A percentile compares a stretch with the other conserved stretches of the same genome.
phyloP scores from a whole-genome alignment of 805 yeast species.

The Kluyveromyces lactis region DNA sequence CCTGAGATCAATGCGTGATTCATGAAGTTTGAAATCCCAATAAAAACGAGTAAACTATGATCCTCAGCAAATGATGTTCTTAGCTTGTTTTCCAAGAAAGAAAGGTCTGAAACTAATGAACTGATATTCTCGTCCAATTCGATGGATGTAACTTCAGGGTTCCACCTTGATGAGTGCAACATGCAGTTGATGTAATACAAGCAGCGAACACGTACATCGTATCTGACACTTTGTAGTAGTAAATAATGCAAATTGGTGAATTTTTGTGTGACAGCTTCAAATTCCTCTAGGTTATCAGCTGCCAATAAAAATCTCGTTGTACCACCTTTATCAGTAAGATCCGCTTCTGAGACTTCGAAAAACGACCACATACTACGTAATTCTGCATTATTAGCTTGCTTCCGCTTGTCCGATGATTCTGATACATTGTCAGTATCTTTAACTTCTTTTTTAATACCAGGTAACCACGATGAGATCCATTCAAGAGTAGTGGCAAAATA shows the following conservation, averaged over 20 bases:
- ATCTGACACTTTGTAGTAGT: slow-evolving; percentile 20
- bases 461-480: slow-evolving; percentile 57
- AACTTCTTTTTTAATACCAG: slow-evolving; percentile 39
- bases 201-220: slow-evolving; percentile 24
- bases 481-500: slow-evolving; percentile 45
- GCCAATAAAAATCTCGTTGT: slow-evolving; percentile 17
- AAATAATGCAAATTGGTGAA: slow-evolving; percentile 14
- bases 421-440: slow-evolving; percentile 6
- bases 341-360: slow-evolving; percentile 28
- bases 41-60: slow-evolving; percentile 16
- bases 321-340: slow-evolving; percentile 10
- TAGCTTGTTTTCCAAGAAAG: slow-evolving; percentile 22
- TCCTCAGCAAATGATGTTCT: slow-evolving; percentile 14
- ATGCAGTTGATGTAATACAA: slow-evolving; percentile 22
- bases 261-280: slow-evolving; percentile 14
- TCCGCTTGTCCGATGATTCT: neutral
- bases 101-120: slow-evolving; percentile 20
- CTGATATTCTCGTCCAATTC: slow-evolving; percentile 24
- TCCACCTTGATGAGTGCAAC: slow-evolving; percentile 23
- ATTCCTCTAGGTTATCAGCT: slow-evolving; percentile 11
- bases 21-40: slow-evolving; percentile 20
- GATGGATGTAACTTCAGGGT: slow-evolving; percentile 23
- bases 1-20: slow-evolving; percentile 20
- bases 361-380: slow-evolving; percentile 34
- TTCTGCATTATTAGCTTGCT: slow-evolving; percentile 13